Percentiles rank a stretch among this genome's conserved stretches.
These are phyloP conservation scores for Aspergillus heteromorphus DNA, from an alignment of 495 filamentous ascomycete genomes.

Conservation along the genomic window DNA sequence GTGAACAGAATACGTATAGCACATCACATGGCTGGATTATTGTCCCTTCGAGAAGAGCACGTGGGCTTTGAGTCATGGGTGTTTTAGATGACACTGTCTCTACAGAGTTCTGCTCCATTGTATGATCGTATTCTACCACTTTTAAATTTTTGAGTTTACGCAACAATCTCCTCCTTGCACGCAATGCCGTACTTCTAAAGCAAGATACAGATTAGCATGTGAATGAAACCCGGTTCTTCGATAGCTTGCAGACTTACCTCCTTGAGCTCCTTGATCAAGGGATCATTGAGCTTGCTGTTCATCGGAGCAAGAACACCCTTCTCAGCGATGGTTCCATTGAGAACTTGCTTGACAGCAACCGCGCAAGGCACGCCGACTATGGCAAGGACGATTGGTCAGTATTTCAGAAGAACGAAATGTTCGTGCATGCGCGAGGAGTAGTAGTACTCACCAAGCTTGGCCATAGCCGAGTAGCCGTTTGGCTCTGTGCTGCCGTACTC, in stretches of 20 bases:
- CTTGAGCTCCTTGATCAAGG: constrained; percentile 61
- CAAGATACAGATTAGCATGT: not conserved
- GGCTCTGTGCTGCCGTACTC: constrained; percentile 71
- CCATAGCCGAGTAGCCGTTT: constrained; percentile 83
- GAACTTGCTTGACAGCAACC: constrained; percentile 71
- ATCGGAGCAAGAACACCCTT: constrained; percentile 82
- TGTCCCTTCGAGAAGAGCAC: too few species aligned
- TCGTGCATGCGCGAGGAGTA: too few species aligned
- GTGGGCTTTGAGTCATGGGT: too few species aligned
- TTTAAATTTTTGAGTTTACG: not conserved
- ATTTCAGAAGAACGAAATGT: too few species aligned
- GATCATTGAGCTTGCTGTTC: constrained; percentile 61
- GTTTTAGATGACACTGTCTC: too few species aligned
- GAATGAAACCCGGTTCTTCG: too few species aligned
- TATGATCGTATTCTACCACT: too few species aligned
- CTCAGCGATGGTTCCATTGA: constrained; percentile 72
- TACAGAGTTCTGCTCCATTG: too few species aligned
- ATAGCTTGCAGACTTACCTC: constrained; percentile 37
- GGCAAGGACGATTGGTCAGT: too few species aligned
- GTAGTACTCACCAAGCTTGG: constrained; percentile 39
- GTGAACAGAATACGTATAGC: too few species aligned
- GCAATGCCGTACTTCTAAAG: too few species aligned
- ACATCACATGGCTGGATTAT: too few species aligned
- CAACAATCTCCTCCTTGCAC: not conserved
- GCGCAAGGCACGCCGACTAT: constrained; percentile 61